phyloP scores from a whole-genome alignment of 768 basidiomycete genomes.

The Nidularia pulvinata region DNA sequence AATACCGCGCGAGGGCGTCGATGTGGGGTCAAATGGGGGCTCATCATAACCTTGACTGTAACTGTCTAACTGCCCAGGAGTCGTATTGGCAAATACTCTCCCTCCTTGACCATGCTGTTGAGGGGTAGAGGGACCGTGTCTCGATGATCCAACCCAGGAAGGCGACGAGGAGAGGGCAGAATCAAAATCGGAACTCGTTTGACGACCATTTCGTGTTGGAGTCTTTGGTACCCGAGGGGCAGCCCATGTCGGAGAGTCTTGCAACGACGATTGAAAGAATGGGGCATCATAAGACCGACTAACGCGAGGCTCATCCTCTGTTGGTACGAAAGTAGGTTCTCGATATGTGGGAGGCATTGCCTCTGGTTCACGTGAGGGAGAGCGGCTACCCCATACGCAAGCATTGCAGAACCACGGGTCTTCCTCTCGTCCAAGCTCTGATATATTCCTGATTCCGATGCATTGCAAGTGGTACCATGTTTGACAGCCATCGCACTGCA shows the following conservation, averaged over 20 bases:
- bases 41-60: constrained; percentile 51
- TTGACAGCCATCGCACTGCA: constrained; percentile 81
- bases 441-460: constrained; percentile 65
- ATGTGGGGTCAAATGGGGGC: constrained; percentile 73
- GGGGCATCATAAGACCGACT: constrained; percentile 49
- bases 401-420: constrained; percentile 78
- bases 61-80: constrained; percentile 33
- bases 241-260: constrained; percentile 63
- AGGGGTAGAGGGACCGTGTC: constrained; percentile 56
- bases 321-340: constrained; percentile 73
- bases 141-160: constrained; percentile 50
- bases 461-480: constrained; percentile 85
- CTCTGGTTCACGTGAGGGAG: constrained; percentile 35
- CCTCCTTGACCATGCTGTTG: constrained; percentile 33
- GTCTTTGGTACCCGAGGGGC: constrained; percentile 44
- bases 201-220: constrained; percentile 31
- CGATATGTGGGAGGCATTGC: constrained; percentile 19
- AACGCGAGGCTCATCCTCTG: constrained; percentile 48
- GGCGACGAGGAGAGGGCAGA: constrained; percentile 30
- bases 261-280: constrained; percentile 55
- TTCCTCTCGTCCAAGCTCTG: constrained; percentile 72
- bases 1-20: constrained; percentile 81
- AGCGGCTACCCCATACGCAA: constrained; percentile 45
- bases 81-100: constrained; percentile 33
- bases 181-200: constrained; percentile 20